Base-by-base conservation (phyloP, 1,284 basidiomycete genomes). In the Inonotus obliquus region DNA sequence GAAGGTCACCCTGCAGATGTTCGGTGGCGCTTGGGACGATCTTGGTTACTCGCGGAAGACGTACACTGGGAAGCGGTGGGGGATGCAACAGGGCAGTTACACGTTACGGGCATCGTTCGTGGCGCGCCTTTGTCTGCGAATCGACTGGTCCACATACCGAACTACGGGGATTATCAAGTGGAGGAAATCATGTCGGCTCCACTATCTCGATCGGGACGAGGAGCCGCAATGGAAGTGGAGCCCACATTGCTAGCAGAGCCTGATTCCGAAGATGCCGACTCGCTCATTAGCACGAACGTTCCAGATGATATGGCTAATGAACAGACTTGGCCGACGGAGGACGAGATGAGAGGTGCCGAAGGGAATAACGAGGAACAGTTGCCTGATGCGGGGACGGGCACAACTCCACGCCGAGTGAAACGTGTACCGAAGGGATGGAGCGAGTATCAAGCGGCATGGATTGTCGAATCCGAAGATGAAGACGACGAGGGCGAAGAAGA, bases 241-340 rank as follows among this genome's bases (percentile, higher is more conserved):
- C 77, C 82, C 1, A 73, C 70, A 54, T 65, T 84, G 48, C 75
- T 87, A 55, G 85, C 80, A 1, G 85, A 85, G 74, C 82, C 82
- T 10, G 79, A 84, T 57, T 73, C 80, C 0, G 86, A 88, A 6
- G 79, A 85, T 1, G 92, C 91, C 0, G 96, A 99, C 72, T 96
- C 96, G 4, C 78, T 98, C 32, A 83, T 93, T 1, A 92, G 92
- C 0, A 89, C 85, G 63, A 98, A 98, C 70, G 86, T 89, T 35
- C 91, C 91, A 0, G 94, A 98, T 68, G 85, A 92, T 63, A 81
- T 98, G 75, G 86, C 82, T 14, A 96, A 96, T 70, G 96, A 99
- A 71, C 96, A 99, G 75, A 99, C 96, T 0, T 98, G 96, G 96
- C 96, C 96, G 0, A 98, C 95, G 0, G 95, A 98, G 72, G 96